Evolutionary conservation across 169 alveolate genomes (phyloP), one percentile per base, ranked within the genome.

Genomic region (Miamiensis avidus): DNA sequence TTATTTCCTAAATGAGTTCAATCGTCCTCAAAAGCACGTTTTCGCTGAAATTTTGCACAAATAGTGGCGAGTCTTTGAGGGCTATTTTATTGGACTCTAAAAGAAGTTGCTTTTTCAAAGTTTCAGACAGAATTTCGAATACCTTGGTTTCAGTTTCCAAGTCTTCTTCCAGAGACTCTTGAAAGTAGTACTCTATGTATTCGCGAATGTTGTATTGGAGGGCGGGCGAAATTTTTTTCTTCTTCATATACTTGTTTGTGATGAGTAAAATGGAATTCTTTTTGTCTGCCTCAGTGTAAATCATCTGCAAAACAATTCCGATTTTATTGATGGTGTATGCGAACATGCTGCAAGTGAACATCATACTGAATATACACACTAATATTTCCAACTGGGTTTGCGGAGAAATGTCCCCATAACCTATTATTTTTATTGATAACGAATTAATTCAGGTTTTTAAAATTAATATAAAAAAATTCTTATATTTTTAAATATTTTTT

Each of bases 161-260:
- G n/a, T 74, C 27, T 30, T 82, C 34, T 34, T 32, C 31, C 6
- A 49, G 34, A n/a, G 74, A 34, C 34, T 74, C 79, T 65, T 81
- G 74, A 86, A 83, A 86, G 75, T 75, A 86, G 81, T 74, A 81
- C 15, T 76, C 79, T 65, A 86, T 26, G 65, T 86, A 86, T 27
- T 86, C 72, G 64, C 87, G 74, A 0, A 86, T 34, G 79, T 79
- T 34, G 31, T 74, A 49, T 81, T 86, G 49, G 4, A 86, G 26
- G 15, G 64, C 33, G 74, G 65, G n/a, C 6, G 86, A 65, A 64
- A 81, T 76, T 1, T 77, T 75, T 25, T 82, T 86, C 1, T 82
- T 65, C n/a, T 49, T 65, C 90, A 86, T 86, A 74, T 81, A 86
- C 20, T 73, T 31, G 29, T 86, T 86, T 25, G 81, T 81, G 0